Conservation (phyloP, 2,329 filamentous ascomycete species). For the Fusarium tuaranense region DNA sequence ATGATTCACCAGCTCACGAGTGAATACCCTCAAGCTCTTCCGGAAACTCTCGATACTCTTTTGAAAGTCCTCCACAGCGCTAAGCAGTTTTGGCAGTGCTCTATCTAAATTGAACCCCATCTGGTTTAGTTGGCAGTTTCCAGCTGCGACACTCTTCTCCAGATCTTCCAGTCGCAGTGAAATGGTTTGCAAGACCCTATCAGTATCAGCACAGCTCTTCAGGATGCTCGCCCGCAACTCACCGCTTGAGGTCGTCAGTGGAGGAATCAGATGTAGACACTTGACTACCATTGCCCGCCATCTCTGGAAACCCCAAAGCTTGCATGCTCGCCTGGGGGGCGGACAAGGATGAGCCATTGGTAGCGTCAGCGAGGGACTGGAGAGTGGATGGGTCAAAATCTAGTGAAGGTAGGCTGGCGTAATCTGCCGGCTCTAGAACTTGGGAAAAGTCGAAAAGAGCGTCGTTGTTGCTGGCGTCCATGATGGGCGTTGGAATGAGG, state of each 20-base stretch:
- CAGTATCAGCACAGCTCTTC: not conserved
- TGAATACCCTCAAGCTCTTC: constrained; percentile 18
- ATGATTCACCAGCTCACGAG: constrained; percentile 7
- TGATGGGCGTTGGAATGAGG: not conserved
- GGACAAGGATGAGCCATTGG: not conserved
- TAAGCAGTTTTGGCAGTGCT: constrained; percentile 6
- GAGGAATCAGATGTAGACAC: not conserved
- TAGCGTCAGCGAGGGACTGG: not conserved
- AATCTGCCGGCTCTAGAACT: not conserved
- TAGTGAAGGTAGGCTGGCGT: not conserved
- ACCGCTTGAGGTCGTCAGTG: not conserved
- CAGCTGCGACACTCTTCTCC: constrained; percentile 4
- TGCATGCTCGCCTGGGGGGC: not conserved
- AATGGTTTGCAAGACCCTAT: constrained; percentile 8
- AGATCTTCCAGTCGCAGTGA: constrained; percentile 2
- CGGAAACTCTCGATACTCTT: constrained; percentile 9
- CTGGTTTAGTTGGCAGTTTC: constrained; percentile 8
- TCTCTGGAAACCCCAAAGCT: not conserved
- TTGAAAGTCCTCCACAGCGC: constrained; percentile 5
- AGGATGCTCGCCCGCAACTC: not conserved
- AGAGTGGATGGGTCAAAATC: constrained; percentile 2
- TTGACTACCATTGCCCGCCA: not conserved
- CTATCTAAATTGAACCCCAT: constrained; percentile 10
- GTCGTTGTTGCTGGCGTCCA: constrained; percentile 6
- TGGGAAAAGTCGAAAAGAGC: constrained; percentile 13